These are phyloP conservation scores for Pythium periplocum DNA, from an alignment of 352 stramenopile genomes.

Conservation along the genomic window DNA sequence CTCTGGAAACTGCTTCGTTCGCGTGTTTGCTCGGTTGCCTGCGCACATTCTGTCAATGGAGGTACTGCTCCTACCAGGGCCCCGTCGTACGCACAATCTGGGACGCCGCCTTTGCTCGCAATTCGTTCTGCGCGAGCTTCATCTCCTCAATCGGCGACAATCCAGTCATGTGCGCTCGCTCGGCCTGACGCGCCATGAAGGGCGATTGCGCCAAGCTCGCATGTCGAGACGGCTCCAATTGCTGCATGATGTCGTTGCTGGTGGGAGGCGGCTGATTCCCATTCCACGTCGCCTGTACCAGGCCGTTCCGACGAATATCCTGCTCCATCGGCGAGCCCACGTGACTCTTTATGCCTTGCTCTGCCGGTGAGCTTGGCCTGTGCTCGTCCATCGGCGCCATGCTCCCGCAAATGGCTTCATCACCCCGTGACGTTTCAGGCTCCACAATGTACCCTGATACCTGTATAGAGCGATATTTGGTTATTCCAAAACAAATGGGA, in stretches of 20 bases:
- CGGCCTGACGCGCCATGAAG: constrained; percentile 73
- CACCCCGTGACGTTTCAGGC: too few species aligned
- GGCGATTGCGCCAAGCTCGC: constrained; percentile 24
- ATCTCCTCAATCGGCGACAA: constrained; percentile 85
- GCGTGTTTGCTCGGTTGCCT: constrained; percentile 25
- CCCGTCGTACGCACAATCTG: constrained; percentile 26
- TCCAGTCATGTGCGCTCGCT: constrained; percentile 62
- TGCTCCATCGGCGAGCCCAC: too few species aligned
- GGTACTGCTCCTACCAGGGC: neutral
- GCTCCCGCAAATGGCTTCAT: too few species aligned
- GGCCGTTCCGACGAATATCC: too few species aligned
- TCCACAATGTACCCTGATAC: too few species aligned
- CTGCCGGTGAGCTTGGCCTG: too few species aligned
- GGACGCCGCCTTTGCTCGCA: constrained; percentile 61
- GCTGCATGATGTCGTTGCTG: neutral
- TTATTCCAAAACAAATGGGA: too few species aligned
- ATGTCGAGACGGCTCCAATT: constrained; percentile 2
- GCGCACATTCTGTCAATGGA: neutral
- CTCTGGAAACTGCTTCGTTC: constrained; percentile 44
- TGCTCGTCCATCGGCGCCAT: too few species aligned
- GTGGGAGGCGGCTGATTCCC: too few species aligned
- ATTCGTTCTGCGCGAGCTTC: constrained; percentile 72
- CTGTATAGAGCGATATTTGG: too few species aligned
- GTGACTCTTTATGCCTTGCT: too few species aligned
- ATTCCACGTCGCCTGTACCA: too few species aligned